Percentiles rank a stretch among this genome's conserved stretches.
These are phyloP conservation scores for Vitis hybrid DNA, from an alignment of 177 flowering plant genomes.

Conservation along the genomic window DNA sequence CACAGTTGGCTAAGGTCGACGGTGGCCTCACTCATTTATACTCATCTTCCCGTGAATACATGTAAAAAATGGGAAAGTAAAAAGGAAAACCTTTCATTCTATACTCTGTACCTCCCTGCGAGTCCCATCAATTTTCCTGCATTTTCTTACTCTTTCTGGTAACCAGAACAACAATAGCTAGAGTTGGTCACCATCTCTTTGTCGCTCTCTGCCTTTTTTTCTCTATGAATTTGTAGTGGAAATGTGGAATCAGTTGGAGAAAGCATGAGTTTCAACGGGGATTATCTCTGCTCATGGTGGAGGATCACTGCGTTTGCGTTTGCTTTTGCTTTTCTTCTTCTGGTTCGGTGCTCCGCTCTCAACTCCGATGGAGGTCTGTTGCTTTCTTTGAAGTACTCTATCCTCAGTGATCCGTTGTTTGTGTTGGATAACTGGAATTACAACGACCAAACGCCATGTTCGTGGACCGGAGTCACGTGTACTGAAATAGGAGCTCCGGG, in stretches of 20 bases:
- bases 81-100: constrained; percentile 1
- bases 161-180: constrained; percentile 29
- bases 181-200: constrained; percentile 32
- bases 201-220: constrained; percentile 6
- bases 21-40: background rate
- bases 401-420: constrained; percentile 53
- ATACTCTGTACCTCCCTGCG: background rate
- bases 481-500: constrained; percentile 18
- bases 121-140: background rate
- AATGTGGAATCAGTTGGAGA: constrained; percentile 13
- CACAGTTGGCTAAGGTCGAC: no score
- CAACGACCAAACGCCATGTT: constrained; percentile 53
- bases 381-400: constrained; percentile 59
- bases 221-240: constrained; percentile 10
- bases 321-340: constrained; percentile 12
- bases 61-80: background rate
- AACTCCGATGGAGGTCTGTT: constrained; percentile 53
- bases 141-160: constrained; percentile 15
- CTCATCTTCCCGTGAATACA: background rate
- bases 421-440: constrained; percentile 54
- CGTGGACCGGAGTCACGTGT: constrained; percentile 65
- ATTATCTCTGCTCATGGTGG: constrained; percentile 12
- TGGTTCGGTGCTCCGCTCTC: constrained; percentile 30
- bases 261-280: constrained; percentile 15
- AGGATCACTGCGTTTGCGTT: background rate